Conservation (phyloP, 2,329 filamentous ascomycete species). For the Emergomyces orientalis region DNA sequence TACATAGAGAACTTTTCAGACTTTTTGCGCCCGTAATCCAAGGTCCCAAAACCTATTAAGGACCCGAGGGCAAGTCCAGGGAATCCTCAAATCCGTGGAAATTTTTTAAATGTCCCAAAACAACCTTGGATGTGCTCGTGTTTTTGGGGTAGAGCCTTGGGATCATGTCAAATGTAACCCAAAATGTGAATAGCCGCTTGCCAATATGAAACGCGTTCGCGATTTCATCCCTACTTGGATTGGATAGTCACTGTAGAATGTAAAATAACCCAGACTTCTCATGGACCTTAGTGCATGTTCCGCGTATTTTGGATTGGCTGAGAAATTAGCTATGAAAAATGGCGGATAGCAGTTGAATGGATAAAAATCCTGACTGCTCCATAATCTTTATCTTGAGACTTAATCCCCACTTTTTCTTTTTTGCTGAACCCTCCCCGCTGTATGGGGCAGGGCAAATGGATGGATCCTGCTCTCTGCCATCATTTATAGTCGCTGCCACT, state of each 20-base stretch:
- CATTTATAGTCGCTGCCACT: background rate
- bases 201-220: background rate
- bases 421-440: background rate
- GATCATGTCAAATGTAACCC: background rate
- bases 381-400: too few species aligned
- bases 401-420: background rate
- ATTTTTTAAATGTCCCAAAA: background rate
- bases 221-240: background rate
- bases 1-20: background rate
- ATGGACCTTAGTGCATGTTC: background rate
- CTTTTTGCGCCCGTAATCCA: background rate
- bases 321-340: background rate
- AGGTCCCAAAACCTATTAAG: background rate
- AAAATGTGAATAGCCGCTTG: too few species aligned
- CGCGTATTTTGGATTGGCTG: background rate
- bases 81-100: background rate
- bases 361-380: too few species aligned
- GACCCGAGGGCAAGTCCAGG: background rate
- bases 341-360: too few species aligned
- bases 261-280: background rate
- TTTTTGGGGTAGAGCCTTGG: background rate
- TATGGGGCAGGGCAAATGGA: background rate
- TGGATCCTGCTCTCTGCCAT: background rate
- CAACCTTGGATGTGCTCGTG: background rate
- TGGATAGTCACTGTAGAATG: background rate